Conservation (phyloP, 805 yeast genomes). For the Suhomyces pyralidae region DNA sequence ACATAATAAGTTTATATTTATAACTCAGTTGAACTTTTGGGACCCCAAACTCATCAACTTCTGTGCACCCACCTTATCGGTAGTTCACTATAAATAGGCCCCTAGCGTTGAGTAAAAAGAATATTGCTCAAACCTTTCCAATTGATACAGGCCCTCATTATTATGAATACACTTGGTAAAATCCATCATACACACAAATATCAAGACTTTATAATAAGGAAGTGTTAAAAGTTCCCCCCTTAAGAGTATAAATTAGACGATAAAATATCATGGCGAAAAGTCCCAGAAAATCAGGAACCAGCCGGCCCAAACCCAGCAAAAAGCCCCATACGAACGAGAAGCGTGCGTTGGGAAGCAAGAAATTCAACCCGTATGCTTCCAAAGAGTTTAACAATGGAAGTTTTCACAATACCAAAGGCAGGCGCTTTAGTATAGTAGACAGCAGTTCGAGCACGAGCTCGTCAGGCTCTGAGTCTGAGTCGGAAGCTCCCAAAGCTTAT, state of each 20-base stretch:
- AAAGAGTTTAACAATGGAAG: constrained; percentile 1
- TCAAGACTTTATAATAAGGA: constrained; percentile 1
- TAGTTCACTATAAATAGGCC: background rate
- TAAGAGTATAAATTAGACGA: background rate
- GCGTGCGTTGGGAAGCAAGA: constrained; percentile 25
- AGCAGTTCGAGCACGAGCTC: constrained; percentile 10
- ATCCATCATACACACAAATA: constrained; percentile 2
- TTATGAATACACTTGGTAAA: background rate
- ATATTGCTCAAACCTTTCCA: background rate
- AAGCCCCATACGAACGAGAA: constrained; percentile 8
- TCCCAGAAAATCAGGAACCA: constrained; percentile 22
- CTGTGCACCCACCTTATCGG: background rate
- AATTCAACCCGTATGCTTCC: constrained; percentile 20
- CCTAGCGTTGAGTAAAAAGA: background rate
- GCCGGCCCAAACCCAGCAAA: constrained; percentile 5
- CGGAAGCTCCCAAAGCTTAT: constrained; percentile 8
- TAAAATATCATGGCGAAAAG: constrained; percentile 28
- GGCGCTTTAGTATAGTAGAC: constrained; percentile 37
- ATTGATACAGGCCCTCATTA: background rate
- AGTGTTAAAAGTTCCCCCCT: background rate
- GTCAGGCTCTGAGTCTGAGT: constrained; percentile 28
- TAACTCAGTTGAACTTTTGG: background rate
- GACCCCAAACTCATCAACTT: background rate
- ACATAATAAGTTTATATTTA: background rate
- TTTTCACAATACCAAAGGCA: constrained; percentile 7